These are phyloP conservation scores for Fraxinus platypoda DNA, from an alignment of 305 asterid species.

Conservation along the genomic window DNA sequence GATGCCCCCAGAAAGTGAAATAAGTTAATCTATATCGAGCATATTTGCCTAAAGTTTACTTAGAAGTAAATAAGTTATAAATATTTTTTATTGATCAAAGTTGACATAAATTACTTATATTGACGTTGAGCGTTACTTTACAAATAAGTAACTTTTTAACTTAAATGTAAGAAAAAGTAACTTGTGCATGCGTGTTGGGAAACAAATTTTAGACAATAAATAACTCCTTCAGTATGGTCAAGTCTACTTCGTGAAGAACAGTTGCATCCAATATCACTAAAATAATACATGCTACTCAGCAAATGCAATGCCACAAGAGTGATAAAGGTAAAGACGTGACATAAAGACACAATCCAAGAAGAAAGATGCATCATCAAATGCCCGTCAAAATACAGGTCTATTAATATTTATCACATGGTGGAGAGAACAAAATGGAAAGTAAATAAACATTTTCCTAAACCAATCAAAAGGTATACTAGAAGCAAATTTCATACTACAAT, in stretches of 20 bases:
- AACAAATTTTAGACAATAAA: neutral
- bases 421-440: neutral
- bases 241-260: neutral
- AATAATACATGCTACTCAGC: neutral
- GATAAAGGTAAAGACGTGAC: neutral
- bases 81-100: neutral
- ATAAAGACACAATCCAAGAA: neutral
- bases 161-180: neutral
- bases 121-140: neutral
- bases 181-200: neutral
- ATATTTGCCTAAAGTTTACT: neutral
- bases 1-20: neutral
- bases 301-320: neutral
- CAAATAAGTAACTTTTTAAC: neutral
- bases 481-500: neutral
- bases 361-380: neutral
- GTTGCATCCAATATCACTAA: neutral
- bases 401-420: neutral
- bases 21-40: neutral
- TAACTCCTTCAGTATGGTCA: neutral
- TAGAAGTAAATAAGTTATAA: neutral
- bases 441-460: neutral
- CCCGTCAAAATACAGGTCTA: neutral
- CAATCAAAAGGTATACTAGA: neutral
- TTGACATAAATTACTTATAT: neutral